phyloP scores from a whole-genome alignment of 345 rosid genomes.

The Pelargonium nanum region DNA sequence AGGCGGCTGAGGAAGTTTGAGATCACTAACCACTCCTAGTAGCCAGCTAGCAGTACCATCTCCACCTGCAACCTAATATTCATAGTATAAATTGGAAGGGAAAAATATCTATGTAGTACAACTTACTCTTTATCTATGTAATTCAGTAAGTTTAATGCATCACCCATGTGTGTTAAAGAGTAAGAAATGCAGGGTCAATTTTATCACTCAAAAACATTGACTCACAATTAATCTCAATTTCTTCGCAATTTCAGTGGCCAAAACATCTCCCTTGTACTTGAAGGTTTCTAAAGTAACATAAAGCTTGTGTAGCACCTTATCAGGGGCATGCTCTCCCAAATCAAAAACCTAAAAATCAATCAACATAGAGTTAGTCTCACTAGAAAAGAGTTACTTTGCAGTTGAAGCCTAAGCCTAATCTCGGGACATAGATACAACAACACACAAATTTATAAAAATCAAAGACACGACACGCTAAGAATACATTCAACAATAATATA shows the following conservation, averaged over 20 bases:
- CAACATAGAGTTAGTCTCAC: not conserved
- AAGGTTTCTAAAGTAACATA: slow-evolving; percentile 33
- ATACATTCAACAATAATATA: too few species aligned
- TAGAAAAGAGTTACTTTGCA: not conserved
- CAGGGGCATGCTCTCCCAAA: slow-evolving; percentile 45
- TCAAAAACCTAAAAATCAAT: slow-evolving; percentile 39
- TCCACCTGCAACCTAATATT: slow-evolving; percentile 60
- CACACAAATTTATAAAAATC: too few species aligned
- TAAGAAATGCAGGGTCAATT: not conserved
- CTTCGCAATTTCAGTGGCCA: slow-evolving; percentile 38
- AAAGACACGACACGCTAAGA: too few species aligned
- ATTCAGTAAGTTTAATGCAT: not conserved
- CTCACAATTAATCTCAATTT: slow-evolving; percentile 57
- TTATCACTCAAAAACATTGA: slow-evolving; percentile 3
- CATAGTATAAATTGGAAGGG: too few species aligned
- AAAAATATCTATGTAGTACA: too few species aligned
- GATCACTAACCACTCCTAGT: slow-evolving; percentile 65
- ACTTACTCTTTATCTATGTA: not conserved
- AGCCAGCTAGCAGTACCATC: slow-evolving; percentile 80
- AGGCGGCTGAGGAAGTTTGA: slow-evolving; percentile 55
- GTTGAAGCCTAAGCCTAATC: too few species aligned
- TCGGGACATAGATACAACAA: too few species aligned
- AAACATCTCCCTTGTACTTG: slow-evolving; percentile 35
- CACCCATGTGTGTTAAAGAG: not conserved
- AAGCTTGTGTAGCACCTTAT: slow-evolving; percentile 33